Conservation (phyloP, 2,329 filamentous ascomycete genomes). For the Didymella segeticola region DNA sequence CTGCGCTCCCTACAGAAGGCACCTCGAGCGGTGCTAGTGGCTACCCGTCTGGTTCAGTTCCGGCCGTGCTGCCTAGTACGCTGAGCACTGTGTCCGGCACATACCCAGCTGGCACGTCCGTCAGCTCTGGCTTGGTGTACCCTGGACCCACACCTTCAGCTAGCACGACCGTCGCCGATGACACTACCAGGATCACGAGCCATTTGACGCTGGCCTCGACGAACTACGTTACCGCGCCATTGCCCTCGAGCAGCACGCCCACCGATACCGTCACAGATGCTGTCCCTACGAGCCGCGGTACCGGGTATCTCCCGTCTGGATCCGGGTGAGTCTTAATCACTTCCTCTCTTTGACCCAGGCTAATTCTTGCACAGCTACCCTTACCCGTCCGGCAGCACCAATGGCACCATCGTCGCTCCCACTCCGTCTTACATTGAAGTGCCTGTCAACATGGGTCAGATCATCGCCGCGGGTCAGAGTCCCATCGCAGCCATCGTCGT, state of each 20-base stretch:
- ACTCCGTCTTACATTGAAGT: constrained; percentile 33
- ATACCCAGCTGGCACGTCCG: constrained; percentile 13
- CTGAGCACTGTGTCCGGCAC: constrained; percentile 14
- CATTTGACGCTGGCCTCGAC: constrained; percentile 31
- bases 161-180: constrained; percentile 22
- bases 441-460: constrained; percentile 33
- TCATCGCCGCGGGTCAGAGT: constrained; percentile 30
- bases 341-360: neutral
- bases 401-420: constrained; percentile 32
- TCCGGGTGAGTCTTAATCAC: constrained; percentile 30
- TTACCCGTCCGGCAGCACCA: constrained; percentile 26
- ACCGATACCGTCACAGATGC: constrained; percentile 26
- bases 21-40: neutral
- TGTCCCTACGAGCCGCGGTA: constrained; percentile 27
- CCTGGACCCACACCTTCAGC: constrained; percentile 13
- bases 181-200: constrained; percentile 36
- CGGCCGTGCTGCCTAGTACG: constrained; percentile 1
- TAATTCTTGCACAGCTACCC: constrained; percentile 21
- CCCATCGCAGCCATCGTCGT: constrained; percentile 37
- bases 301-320: constrained; percentile 29
- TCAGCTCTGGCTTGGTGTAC: constrained; percentile 21
- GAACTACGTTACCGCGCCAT: constrained; percentile 26
- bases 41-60: constrained; percentile 5
- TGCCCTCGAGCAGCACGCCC: constrained; percentile 13
- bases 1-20: constrained; percentile 6